A percentile compares a stretch with the other conserved stretches of the same genome.
Conservation (phyloP, 2,329 filamentous ascomycete species). For the Penicillium concentricum region DNA sequence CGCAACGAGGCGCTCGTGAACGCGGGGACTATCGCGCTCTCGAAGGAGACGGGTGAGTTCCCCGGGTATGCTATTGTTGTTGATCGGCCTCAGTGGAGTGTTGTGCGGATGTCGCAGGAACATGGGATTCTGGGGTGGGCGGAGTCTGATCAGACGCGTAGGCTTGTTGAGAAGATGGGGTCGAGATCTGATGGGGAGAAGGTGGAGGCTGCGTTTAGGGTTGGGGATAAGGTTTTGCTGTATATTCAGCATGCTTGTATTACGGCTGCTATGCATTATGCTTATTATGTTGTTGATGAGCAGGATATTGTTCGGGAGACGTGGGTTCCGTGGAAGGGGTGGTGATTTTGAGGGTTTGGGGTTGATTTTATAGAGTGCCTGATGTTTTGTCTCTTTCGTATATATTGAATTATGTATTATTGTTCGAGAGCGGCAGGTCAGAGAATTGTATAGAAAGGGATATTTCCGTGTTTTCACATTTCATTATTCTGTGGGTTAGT, state of each 20-base stretch:
- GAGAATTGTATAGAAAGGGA: not conserved
- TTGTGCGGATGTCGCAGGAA: constrained; percentile 73
- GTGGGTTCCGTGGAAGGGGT: constrained; percentile 31
- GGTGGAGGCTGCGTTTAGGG: constrained; percentile 37
- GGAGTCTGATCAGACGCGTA: constrained; percentile 32
- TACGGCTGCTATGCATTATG: constrained; percentile 66
- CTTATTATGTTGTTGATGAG: constrained; percentile 69
- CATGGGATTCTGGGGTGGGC: constrained; percentile 68
- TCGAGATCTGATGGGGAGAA: constrained; percentile 63
- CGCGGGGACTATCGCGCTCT: constrained; percentile 68
- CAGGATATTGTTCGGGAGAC: constrained; percentile 23
- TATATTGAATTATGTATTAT: not conserved
- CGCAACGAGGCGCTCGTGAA: constrained; percentile 65
- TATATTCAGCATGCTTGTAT: constrained; percentile 84
- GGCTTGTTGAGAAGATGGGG: constrained; percentile 38
- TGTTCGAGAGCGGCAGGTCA: not conserved
- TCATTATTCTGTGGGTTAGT: not conserved
- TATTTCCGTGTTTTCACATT: not conserved
- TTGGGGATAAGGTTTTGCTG: constrained; percentile 42
- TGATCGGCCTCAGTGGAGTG: constrained; percentile 59
- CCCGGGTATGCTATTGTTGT: constrained; percentile 70
- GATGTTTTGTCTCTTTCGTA: not conserved
- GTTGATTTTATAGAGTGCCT: not conserved
- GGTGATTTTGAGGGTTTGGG: constrained; percentile 7
- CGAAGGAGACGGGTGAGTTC: constrained; percentile 68